phyloP scores from a whole-genome alignment of 1,284 basidiomycete genomes.

The Malassezia furfur region DNA sequence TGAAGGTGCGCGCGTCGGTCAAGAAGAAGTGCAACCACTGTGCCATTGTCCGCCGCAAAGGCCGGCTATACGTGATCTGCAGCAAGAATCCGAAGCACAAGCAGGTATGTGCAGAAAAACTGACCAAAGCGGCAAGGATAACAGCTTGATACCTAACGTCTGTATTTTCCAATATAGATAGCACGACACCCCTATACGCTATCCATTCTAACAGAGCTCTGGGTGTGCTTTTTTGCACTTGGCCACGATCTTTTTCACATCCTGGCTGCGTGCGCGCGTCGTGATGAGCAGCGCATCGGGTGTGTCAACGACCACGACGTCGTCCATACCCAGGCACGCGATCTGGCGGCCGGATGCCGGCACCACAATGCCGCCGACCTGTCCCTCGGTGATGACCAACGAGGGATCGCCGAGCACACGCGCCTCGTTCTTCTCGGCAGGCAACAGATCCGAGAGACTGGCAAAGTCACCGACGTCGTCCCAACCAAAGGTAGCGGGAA shows the following conservation, averaged over 20 bases:
- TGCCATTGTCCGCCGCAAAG: slow-evolving; percentile 58
- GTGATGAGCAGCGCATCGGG: slow-evolving; percentile 45
- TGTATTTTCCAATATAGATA: neutral
- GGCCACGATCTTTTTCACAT: slow-evolving; percentile 47
- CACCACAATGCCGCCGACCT: slow-evolving; percentile 44
- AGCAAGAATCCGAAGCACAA: slow-evolving; percentile 93
- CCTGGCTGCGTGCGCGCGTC: slow-evolving; percentile 43
- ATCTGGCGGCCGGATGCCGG: slow-evolving; percentile 39
- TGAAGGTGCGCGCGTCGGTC: slow-evolving; percentile 92
- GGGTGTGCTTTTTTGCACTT: slow-evolving; percentile 41
- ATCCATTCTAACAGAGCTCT: slow-evolving; percentile 26
- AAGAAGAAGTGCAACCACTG: slow-evolving; percentile 56
- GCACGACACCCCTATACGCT: neutral
- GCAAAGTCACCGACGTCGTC: slow-evolving; percentile 48
- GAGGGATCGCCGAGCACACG: slow-evolving; percentile 40
- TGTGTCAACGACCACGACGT: slow-evolving; percentile 47
- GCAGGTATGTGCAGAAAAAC: slow-evolving; percentile 61
- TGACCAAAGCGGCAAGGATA: slow-evolving; percentile 16
- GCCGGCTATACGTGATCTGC: slow-evolving; percentile 85
- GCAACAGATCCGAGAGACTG: slow-evolving; percentile 41
- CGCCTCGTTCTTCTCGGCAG: slow-evolving; percentile 46
- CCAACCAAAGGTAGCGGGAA: slow-evolving; percentile 48
- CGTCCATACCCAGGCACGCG: slow-evolving; percentile 46
- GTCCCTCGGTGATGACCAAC: slow-evolving; percentile 42
- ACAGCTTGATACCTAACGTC: neutral